Evolutionary conservation across 2,329 filamentous ascomycete genomes (phyloP).

Genomic region (Xylaria sp.): DNA sequence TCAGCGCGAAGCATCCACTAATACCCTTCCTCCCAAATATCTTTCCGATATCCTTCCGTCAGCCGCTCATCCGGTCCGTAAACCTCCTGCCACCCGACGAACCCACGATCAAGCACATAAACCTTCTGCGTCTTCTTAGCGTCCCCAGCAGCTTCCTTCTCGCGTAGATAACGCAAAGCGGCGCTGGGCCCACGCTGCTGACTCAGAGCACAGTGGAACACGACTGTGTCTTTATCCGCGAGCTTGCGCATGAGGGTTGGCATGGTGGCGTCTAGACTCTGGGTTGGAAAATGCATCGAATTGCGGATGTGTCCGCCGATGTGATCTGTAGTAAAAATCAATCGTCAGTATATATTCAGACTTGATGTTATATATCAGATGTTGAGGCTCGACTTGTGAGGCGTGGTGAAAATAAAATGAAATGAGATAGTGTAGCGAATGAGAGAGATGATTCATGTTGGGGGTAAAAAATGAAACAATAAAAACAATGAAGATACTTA

Average conservation of each 20-base stretch:
- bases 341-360: too few relatives aligned
- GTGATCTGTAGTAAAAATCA: constrained; percentile 69
- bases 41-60: constrained; percentile 85
- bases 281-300: constrained; percentile 79
- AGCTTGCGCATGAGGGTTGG: constrained; percentile 85
- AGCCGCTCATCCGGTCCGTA: constrained; percentile 81
- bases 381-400: background rate
- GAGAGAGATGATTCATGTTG: too few relatives aligned
- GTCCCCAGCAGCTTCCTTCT: constrained; percentile 64
- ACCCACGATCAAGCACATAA: constrained; percentile 84
- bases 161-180: constrained; percentile 81
- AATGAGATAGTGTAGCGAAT: too few relatives aligned
- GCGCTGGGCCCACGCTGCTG: constrained; percentile 90
- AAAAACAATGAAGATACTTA: background rate
- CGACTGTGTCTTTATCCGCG: constrained; percentile 80
- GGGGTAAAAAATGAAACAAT: background rate
- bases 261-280: constrained; percentile 77
- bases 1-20: background rate
- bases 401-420: too few relatives aligned
- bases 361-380: background rate
- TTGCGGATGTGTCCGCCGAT: constrained; percentile 89
- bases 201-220: constrained; percentile 94
- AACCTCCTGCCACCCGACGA: constrained; percentile 87
- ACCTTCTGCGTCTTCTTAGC: constrained; percentile 71
- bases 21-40: constrained; percentile 74